phyloP scores from a whole-genome alignment of 768 basidiomycete species.

The Mycena vitilis region DNA sequence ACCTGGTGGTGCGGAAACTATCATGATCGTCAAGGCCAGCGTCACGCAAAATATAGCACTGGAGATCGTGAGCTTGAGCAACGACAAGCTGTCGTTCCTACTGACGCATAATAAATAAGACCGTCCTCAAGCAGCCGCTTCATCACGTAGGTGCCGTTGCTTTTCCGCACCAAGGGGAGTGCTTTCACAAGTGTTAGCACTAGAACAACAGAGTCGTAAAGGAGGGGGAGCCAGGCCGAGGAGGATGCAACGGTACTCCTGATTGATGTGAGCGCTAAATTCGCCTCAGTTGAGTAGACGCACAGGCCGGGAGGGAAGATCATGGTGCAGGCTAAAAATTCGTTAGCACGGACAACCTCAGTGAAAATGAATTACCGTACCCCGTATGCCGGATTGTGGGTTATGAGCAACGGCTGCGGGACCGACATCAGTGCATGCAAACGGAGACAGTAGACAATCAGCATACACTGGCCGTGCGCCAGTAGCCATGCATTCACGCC shows the following conservation, averaged over 20 bases:
- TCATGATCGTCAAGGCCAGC: constrained; percentile 58
- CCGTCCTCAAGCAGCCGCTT: constrained; percentile 59
- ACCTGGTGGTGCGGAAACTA: constrained; percentile 52
- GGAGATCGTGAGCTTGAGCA: neutral
- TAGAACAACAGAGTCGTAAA: constrained; percentile 60
- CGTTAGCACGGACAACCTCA: constrained; percentile 4
- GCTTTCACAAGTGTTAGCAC: constrained; percentile 52
- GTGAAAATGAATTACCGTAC: constrained; percentile 36
- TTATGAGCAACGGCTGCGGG: constrained; percentile 55
- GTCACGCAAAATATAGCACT: constrained; percentile 61
- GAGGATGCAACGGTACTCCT: constrained; percentile 57
- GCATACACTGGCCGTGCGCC: constrained; percentile 60
- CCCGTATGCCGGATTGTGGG: constrained; percentile 49
- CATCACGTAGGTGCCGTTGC: constrained; percentile 51
- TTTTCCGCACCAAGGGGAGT: constrained; percentile 48
- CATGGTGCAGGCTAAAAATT: constrained; percentile 52
- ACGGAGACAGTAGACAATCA: neutral
- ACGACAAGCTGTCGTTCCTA: neutral
- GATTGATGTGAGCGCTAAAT: neutral
- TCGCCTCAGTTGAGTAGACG: constrained; percentile 22
- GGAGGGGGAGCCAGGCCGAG: constrained; percentile 62
- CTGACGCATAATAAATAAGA: constrained; percentile 58
- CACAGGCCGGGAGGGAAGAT: constrained; percentile 54
- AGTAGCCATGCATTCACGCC: constrained; percentile 67
- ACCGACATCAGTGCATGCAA: neutral